These are phyloP conservation scores for Allantophomopsis lycopodina DNA, from an alignment of 2,329 filamentous ascomycete genomes.

Conservation along the genomic window DNA sequence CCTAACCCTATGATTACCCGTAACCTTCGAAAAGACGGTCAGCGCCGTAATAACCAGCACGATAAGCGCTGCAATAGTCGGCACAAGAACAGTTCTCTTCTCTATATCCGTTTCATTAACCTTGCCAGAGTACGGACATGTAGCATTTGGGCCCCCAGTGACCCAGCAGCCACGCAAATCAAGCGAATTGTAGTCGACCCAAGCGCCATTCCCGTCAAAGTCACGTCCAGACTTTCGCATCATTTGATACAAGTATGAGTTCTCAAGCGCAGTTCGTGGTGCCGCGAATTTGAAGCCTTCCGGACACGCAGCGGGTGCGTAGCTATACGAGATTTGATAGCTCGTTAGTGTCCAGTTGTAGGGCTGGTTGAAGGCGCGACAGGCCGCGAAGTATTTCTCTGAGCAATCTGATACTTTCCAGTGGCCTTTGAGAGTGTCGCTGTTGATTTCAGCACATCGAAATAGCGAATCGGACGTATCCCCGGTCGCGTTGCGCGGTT, in stretches of 20 bases:
- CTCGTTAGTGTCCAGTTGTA: conserved; percentile 42
- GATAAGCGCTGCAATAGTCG: conserved; percentile 47
- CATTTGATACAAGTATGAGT: conserved; percentile 33
- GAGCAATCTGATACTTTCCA: conserved; percentile 46
- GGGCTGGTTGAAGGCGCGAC: conserved; percentile 35
- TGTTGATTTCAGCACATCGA: conserved; percentile 36
- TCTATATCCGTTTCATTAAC: conserved; percentile 20
- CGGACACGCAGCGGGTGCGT: conserved; percentile 31
- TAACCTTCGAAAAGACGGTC: conserved; percentile 51
- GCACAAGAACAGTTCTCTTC: conserved; percentile 33
- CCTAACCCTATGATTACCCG: conserved; percentile 40
- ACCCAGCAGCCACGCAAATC: conserved; percentile 46
- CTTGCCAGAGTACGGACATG: conserved; percentile 40
- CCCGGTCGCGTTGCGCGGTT: conserved; percentile 34
- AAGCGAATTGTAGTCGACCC: conserved; percentile 48
- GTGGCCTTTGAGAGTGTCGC: conserved; percentile 33
- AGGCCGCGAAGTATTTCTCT: conserved; percentile 35
- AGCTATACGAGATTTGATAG: conserved; percentile 25
- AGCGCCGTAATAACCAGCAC: conserved; percentile 45
- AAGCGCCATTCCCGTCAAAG: conserved; percentile 25
- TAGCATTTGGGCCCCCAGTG: conserved; percentile 33
- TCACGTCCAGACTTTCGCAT: conserved; percentile 11
- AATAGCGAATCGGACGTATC: conserved; percentile 17
- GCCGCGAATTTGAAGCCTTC: conserved; percentile 34
- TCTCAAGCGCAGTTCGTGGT: conserved; percentile 49